Evolutionary conservation across 1,139 yeast species (phyloP), one percentile per base, ranked within the genome.

Genomic region (Spathaspora sp.): DNA sequence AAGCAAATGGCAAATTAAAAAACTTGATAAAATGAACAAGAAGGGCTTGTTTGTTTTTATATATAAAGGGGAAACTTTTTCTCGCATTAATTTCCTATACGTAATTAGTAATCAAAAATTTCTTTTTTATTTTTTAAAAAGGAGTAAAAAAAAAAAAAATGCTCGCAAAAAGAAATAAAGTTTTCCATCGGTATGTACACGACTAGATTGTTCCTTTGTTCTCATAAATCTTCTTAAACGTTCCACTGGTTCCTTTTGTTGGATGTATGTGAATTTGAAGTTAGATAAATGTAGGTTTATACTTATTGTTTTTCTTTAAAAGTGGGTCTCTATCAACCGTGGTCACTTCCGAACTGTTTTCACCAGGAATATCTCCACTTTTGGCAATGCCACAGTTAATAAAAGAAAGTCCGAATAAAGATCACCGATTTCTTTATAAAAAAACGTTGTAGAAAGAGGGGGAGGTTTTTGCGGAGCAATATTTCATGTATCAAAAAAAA

Each of bases 31-130:
- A 31, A 31, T 7, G n/a, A 3, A 31, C n/a, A 31, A 15, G 5
- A 15, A 13, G 8, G 36, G 36, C 18, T 31, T 8, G 18, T 31
- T 31, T 31, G 36, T 13, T 31, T 31, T 15, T 31, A 31, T 31
- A 31, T 31, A n/a, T n/a, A 29, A 31, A 31, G 18, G 36, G 36
- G 36, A 13, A 31, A 31, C 13, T 15, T 31, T 31, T 27, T 27
- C 31, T 27, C 36, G 36, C 36, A 31, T 31, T 15, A 31, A 31
- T 31, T 31, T 13, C 29, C 36, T 18, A n/a, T 37, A 37, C 39
- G 39, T 37, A 37, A 37, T 37, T 37, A 37, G 39, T 25, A 39
- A 39, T 39, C 41, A 39, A 18, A 26, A 39, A 39, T 39, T 26
- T 26, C 29, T 39, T 39, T 25, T 39, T 39, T 17, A 6, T 39